Conservation (phyloP, 2,329 filamentous ascomycete species). For the Basipetospora sp. region DNA sequence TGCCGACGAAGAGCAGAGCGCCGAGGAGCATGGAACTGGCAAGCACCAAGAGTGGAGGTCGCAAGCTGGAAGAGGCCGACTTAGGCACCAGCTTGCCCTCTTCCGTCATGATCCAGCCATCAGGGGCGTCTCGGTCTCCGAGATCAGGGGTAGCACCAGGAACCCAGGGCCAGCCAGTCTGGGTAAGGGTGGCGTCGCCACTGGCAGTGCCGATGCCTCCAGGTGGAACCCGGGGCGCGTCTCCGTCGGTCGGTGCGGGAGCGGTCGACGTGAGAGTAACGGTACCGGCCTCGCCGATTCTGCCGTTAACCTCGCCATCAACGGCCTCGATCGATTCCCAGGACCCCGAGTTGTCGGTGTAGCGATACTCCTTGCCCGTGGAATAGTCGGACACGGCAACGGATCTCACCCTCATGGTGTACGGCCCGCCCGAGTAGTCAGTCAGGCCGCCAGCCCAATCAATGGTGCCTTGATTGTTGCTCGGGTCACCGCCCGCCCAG, state of each 20-base stretch:
- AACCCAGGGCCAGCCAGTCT: conserved; percentile 56
- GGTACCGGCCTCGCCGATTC: conserved; percentile 38
- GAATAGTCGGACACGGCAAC: conserved; percentile 80
- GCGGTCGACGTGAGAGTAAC: conserved; percentile 43
- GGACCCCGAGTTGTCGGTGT: conserved; percentile 60
- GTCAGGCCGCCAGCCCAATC: conserved; percentile 77
- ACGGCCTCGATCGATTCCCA: conserved; percentile 72
- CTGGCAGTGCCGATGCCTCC: conserved; percentile 49
- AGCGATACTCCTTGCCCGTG: conserved; percentile 71
- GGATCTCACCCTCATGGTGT: conserved; percentile 67
- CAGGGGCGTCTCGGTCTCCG: conserved; percentile 52
- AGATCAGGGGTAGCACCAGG: conserved; percentile 36
- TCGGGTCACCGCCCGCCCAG: conserved; percentile 81
- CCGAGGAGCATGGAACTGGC: conserved; percentile 13
- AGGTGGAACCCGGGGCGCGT: conserved; percentile 52
- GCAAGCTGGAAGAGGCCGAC: conserved; percentile 26
- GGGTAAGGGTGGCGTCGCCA: conserved; percentile 35
- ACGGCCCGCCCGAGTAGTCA: conserved; percentile 71
- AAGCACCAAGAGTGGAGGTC: conserved; percentile 13
- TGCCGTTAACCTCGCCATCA: conserved; percentile 63
- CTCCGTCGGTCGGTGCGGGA: conserved; percentile 48
- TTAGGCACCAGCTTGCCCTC: conserved; percentile 67
- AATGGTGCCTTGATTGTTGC: conserved; percentile 69
- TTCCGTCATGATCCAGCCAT: conserved; percentile 66
- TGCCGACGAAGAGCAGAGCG: conserved; percentile 5